Evolutionary conservation across 2,329 filamentous ascomycete genomes (phyloP).

Genomic region (Epichloe baconii): DNA sequence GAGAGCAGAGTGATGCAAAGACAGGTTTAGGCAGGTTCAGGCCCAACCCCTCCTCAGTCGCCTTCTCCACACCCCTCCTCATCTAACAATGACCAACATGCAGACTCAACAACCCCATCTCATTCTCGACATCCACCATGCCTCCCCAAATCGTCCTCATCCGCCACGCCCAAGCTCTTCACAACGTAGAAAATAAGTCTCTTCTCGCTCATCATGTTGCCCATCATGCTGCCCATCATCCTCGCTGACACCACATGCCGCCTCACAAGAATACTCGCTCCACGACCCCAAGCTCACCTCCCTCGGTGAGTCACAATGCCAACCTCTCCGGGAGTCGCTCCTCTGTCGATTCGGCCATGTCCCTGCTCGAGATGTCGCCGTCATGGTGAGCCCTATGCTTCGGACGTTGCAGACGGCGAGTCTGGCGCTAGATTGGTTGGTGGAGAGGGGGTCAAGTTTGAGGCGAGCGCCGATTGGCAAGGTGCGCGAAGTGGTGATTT

Average conservation of each 20-base stretch:
- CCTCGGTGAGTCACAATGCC: constrained; percentile 36
- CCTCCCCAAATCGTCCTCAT: constrained; percentile 60
- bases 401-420: constrained; percentile 53
- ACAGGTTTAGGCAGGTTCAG: no score
- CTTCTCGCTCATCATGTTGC: not conserved
- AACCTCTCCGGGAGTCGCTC: constrained; percentile 28
- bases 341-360: constrained; percentile 21
- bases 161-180: constrained; percentile 69
- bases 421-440: constrained; percentile 43
- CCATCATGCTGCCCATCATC: not conserved
- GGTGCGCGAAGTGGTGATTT: constrained; percentile 21
- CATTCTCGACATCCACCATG: constrained; percentile 21
- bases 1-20: no score
- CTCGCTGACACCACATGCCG: constrained; percentile 4
- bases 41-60: not conserved
- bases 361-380: constrained; percentile 27
- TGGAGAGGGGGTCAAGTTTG: constrained; percentile 37
- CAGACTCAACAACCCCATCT: not conserved
- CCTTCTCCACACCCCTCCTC: not conserved
- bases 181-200: constrained; percentile 39
- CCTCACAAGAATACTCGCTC: constrained; percentile 31
- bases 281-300: constrained; percentile 38
- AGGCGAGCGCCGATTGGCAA: constrained; percentile 52
- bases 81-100: not conserved
- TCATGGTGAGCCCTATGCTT: constrained; percentile 52